Evolutionary conservation across 2,329 filamentous ascomycete species (phyloP), one percentile per base, ranked within the genome.

Genomic region (Cadophora luteo-olivacea): DNA sequence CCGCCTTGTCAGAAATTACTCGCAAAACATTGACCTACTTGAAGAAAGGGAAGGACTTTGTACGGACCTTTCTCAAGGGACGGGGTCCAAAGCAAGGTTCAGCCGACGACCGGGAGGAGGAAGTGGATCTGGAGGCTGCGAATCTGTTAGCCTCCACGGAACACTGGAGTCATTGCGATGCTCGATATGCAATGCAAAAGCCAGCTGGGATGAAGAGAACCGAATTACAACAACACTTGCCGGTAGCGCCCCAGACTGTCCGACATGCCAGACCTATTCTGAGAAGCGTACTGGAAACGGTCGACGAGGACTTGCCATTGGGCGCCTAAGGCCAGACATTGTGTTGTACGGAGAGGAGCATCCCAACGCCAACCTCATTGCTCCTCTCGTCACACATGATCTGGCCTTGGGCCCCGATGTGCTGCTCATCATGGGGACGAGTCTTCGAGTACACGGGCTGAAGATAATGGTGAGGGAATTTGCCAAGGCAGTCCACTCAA

Each of bases 301-400:
- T 14, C 91, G 92, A 75, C 84, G 90, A 68, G 88, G 87, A 0
- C 81, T 92, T 6, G 88, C 89, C 3, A 85, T 92, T 2, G 90
- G 90, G 41, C 89, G 89, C 69, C 81, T 93, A 22, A 83, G 90
- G 49, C 91, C 91, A 0, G 90, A 93, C 73, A 91, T 93, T 73
- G 90, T 93, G 1, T 81, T 93, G 0, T 93, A 92, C 74, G 90
- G 90, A 25, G 90, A 93, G 76, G 89, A 92, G 64, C 89, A 93
- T 73, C 91, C 91, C 0, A 86, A 86, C 38, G 87, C 88, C 1
- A 87, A 91, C 68, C 82, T 91, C 5, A 90, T 93, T 71, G 89
- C 88, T 25, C 87, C 87, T 1, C 86, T 93, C 14, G 85, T 91
- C 16, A 89, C 89, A 16, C 88, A 91, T 68, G 91, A 93, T 74